These are phyloP conservation scores for Staphylotrichum tortipilum DNA, from an alignment of 495 filamentous ascomycete genomes.

Conservation along the genomic window DNA sequence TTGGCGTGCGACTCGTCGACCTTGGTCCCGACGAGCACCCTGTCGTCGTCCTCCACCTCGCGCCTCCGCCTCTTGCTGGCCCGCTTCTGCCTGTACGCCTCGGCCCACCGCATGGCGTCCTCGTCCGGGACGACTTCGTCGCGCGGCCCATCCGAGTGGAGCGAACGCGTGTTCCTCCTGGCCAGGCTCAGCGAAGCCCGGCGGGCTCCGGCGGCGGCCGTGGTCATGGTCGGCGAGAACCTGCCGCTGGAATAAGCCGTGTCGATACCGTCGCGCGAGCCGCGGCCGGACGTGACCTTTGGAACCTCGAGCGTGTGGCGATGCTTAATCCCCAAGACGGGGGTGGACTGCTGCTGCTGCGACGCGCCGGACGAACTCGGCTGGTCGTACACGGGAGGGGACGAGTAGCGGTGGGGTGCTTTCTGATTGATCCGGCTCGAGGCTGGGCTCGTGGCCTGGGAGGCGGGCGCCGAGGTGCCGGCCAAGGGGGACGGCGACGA, in stretches of 20 bases:
- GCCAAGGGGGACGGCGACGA: conserved; percentile 8
- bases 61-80: conserved; percentile 71
- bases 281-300: conserved; percentile 40
- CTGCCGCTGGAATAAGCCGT: conserved; percentile 62
- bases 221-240: conserved; percentile 64
- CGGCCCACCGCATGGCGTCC: conserved; percentile 85
- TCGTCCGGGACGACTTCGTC: conserved; percentile 80
- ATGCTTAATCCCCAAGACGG: conserved; percentile 53
- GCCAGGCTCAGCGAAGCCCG: conserved; percentile 75
- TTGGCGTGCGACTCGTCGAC: conserved; percentile 97
- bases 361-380: conserved; percentile 35
- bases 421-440: conserved; percentile 31
- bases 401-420: conserved; percentile 61
- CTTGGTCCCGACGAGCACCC: conserved; percentile 93
- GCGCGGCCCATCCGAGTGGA: conserved; percentile 70
- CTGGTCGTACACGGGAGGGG: conserved; percentile 52
- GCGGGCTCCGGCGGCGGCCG: conserved; percentile 43
- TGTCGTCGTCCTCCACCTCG: conserved; percentile 89
- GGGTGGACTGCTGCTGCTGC: conserved; percentile 39
- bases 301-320: conserved; percentile 90
- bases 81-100: conserved; percentile 81
- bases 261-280: conserved; percentile 53
- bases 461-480: conserved; percentile 28
- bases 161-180: conserved; percentile 71
- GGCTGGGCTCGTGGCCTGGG: conserved; percentile 35